Conservation (phyloP, 1,284 basidiomycete species). For the Pseudozyma tsukubaensis region DNA sequence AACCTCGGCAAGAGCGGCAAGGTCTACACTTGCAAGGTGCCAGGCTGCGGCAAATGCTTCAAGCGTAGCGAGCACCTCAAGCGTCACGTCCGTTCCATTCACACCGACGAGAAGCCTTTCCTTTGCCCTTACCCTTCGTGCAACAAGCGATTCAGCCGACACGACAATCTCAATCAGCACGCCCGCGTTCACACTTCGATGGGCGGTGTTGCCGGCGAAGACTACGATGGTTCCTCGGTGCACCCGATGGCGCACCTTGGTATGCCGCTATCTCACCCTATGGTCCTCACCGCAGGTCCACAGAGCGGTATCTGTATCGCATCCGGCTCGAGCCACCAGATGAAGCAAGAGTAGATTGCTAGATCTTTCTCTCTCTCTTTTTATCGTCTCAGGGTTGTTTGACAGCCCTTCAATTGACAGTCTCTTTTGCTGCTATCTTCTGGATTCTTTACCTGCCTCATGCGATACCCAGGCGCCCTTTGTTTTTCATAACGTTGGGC, state of each 20-base stretch:
- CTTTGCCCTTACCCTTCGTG: slow-evolving; percentile 59
- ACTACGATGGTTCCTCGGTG: slow-evolving; percentile 31
- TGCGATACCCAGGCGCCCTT: slow-evolving; percentile 35
- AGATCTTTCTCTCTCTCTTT: slow-evolving; percentile 1
- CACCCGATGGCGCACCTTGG: slow-evolving; percentile 39
- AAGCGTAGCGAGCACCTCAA: slow-evolving; percentile 66
- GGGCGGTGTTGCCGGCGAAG: slow-evolving; percentile 22
- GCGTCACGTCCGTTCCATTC: slow-evolving; percentile 64
- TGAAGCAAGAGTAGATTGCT: slow-evolving; percentile 34
- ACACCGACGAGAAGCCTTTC: slow-evolving; percentile 66
- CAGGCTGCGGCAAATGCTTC: slow-evolving; percentile 65
- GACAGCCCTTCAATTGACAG: slow-evolving; percentile 17
- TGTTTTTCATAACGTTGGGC: background rate
- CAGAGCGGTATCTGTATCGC: slow-evolving; percentile 40
- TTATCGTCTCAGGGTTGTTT: background rate
- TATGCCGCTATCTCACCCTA: slow-evolving; percentile 31
- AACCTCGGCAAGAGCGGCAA: slow-evolving; percentile 66
- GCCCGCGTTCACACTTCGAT: slow-evolving; percentile 59
- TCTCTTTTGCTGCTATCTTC: slow-evolving; percentile 26
- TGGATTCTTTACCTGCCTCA: slow-evolving; percentile 21
- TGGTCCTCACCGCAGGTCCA: slow-evolving; percentile 40
- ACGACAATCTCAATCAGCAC: slow-evolving; percentile 67
- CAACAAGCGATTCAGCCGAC: slow-evolving; percentile 62
- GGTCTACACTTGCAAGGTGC: slow-evolving; percentile 66
- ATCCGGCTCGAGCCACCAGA: slow-evolving; percentile 35